These are phyloP conservation scores for Aspergillus eucalypticola DNA, from an alignment of 2,329 filamentous ascomycete genomes.

Conservation along the genomic window DNA sequence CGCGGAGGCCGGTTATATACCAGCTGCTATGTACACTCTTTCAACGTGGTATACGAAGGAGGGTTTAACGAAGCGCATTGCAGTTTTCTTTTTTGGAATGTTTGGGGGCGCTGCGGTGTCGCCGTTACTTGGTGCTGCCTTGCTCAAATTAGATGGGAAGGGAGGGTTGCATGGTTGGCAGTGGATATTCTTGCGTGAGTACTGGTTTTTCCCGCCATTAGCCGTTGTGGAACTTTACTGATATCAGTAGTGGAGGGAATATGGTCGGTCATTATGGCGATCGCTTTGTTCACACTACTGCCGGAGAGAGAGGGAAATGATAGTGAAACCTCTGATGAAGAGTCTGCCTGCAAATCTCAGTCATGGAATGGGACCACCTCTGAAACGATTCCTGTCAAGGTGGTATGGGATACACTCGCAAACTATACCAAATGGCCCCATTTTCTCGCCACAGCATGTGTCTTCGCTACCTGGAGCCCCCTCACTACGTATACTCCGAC, in stretches of 20 bases:
- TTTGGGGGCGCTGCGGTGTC: slow-evolving; percentile 54
- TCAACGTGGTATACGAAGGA: slow-evolving; percentile 54
- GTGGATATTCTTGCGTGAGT: slow-evolving; percentile 52
- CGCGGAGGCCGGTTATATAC: slow-evolving; percentile 55
- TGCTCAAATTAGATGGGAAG: slow-evolving; percentile 48
- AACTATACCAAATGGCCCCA: slow-evolving; percentile 53
- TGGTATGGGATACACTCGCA: slow-evolving; percentile 48
- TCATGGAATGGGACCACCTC: slow-evolving; percentile 8
- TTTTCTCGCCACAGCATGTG: slow-evolving; percentile 52
- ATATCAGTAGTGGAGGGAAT: slow-evolving; percentile 45
- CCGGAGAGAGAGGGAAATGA: slow-evolving; percentile 25
- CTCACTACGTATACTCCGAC: slow-evolving; percentile 54
- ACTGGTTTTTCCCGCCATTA: not conserved
- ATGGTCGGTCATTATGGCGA: not conserved
- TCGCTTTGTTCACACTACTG: not conserved
- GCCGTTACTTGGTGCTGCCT: slow-evolving; percentile 51
- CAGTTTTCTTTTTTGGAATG: slow-evolving; percentile 57
- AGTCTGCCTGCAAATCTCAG: not conserved
- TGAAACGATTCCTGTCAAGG: slow-evolving; percentile 37
- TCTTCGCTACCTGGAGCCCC: slow-evolving; percentile 56
- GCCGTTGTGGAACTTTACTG: not conserved
- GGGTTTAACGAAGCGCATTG: slow-evolving; percentile 51
- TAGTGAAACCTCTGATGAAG: not conserved
- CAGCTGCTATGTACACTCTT: slow-evolving; percentile 53
- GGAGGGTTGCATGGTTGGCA: slow-evolving; percentile 51